phyloP scores from a whole-genome alignment of 371 early-diverging fungal species.

The Zopfochytrium polystomum region DNA sequence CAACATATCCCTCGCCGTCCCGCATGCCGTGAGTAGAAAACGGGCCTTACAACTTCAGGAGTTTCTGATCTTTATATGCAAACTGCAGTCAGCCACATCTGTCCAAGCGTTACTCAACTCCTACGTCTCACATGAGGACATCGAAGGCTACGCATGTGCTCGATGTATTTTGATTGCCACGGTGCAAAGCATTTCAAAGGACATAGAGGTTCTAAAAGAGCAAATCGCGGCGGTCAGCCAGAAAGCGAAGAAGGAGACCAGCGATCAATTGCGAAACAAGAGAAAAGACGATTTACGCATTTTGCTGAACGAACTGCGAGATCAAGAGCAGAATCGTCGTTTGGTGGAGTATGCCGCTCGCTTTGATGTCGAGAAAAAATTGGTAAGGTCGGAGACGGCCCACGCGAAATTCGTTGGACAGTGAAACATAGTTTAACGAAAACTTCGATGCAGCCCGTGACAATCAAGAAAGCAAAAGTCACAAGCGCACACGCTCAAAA shows the following conservation, averaged over 20 bases:
- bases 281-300: no score
- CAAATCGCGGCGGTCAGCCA: slow-evolving; percentile 12
- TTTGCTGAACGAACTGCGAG: background rate
- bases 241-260: no score
- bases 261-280: no score
- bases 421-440: no score
- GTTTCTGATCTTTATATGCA: background rate
- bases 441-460: slow-evolving; percentile 17
- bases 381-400: slow-evolving; percentile 8
- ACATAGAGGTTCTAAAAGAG: slow-evolving; percentile 15
- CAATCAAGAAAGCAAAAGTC: slow-evolving; percentile 18
- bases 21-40: slow-evolving; percentile 19
- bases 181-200: slow-evolving; percentile 17
- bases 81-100: slow-evolving; percentile 11
- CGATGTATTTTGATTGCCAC: slow-evolving; percentile 40
- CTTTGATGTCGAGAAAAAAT: slow-evolving; percentile 21
- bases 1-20: slow-evolving; percentile 41
- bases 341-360: slow-evolving; percentile 6
- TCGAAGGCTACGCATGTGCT: slow-evolving; percentile 45
- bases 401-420: no score
- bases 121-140: slow-evolving; percentile 36
- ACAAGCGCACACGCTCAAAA: slow-evolving; percentile 29
- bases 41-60: background rate
- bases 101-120: slow-evolving; percentile 32
- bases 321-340: slow-evolving; percentile 15